Conservation (phyloP, 164 flowering plant species). For the Berberis thunbergii region DNA sequence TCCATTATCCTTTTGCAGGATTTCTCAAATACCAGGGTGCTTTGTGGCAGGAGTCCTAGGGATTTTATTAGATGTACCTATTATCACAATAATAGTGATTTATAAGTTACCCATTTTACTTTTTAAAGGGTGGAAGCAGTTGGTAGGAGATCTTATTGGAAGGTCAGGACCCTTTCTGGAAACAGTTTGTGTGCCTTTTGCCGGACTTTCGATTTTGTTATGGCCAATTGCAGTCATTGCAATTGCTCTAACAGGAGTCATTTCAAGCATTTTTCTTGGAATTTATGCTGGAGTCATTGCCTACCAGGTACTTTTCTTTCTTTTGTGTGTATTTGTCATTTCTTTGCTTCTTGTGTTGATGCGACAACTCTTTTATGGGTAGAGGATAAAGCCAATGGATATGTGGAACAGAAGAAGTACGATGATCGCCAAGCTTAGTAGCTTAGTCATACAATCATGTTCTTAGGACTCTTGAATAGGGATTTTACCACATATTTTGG, state of each 20-base stretch:
- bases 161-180: constrained; percentile 33
- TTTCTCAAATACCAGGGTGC: constrained; percentile 30
- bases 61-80: constrained; percentile 25
- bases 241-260: constrained; percentile 14
- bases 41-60: constrained; percentile 20
- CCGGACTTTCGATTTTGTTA: constrained; percentile 25
- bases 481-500: too few relatives aligned
- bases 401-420: too few relatives aligned
- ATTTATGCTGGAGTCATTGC: constrained; percentile 27
- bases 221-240: constrained; percentile 27
- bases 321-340: neutral
- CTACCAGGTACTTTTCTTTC: constrained; percentile 23
- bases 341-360: neutral
- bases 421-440: too few relatives aligned
- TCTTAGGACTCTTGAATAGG: too few relatives aligned
- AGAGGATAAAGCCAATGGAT: too few relatives aligned
- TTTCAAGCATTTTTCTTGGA: constrained; percentile 24
- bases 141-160: constrained; percentile 28
- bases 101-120: constrained; percentile 28
- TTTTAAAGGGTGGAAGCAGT: constrained; percentile 28
- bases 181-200: constrained; percentile 33
- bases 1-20: constrained; percentile 13
- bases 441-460: too few relatives aligned
- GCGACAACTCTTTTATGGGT: too few relatives aligned
- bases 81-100: constrained; percentile 19